Base-by-base conservation (phyloP, 345 rosid species). In the Syzygium grande region DNA sequence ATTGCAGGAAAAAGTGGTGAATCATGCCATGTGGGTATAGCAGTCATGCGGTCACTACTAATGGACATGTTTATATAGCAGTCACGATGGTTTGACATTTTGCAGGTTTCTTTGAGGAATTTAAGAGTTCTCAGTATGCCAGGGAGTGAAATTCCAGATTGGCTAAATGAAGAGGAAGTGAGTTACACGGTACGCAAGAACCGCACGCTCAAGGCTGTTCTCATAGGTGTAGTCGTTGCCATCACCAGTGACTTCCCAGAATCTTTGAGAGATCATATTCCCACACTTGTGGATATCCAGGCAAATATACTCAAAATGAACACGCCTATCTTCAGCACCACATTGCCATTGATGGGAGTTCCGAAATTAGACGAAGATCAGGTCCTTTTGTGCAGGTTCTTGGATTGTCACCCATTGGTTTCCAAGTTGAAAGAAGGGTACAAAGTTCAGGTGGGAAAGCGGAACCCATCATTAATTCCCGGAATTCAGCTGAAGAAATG, bases 91-190 rank as follows among this genome's bases (percentile, higher is more conserved):
- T 30, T 51, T n/a, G 51, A 84, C 7, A 9, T 84, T 53, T 30
- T 85, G 88, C 90, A 95, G 95, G 95, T 84, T 85, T 89, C 68
- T 85, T 51, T 94, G 89, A 94, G 90, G 91, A 88, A 90, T 78
- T 43, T 92, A 46, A 51, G 41, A 65, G 51, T 89, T 87, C 88
- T 93, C 51, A 91, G 95, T 87, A 85, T 95, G 90, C 96, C 96
- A 11, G 98, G 97, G 86, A 92, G 94, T 88, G 87, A 85, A 61
- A 61, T 93, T 53, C 98, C 98, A 11, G 87, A 90, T 78, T 96
- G 97, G 97, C 92, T 94, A 87, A 65, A 88, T 38, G 90, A 89
- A 73, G 93, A 90, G 11, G 84, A 43, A 22, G 88, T 93, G 30
- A 87, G n/a, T 2, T 93, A 88, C 56, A 88, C 93, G n/a, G 88